Conservation (phyloP, 805 yeast species). For the Teunomyces gatunensis region DNA sequence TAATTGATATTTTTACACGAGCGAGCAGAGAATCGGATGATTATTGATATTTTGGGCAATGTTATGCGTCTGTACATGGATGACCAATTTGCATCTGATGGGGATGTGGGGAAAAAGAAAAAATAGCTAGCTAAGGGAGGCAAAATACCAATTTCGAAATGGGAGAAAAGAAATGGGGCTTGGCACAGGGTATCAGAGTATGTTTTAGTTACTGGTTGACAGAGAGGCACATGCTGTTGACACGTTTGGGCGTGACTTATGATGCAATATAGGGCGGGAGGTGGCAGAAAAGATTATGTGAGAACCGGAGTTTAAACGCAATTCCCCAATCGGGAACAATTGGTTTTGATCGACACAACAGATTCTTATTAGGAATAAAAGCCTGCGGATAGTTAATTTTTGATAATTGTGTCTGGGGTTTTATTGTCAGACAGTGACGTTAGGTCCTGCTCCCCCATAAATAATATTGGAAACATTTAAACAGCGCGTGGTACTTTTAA, state of each 20-base stretch:
- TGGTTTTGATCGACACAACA: not conserved
- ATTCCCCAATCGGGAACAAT: not conserved
- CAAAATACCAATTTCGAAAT: not conserved
- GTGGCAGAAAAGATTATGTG: not conserved
- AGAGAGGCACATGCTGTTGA: not conserved
- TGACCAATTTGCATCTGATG: not conserved
- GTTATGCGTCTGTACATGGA: not conserved
- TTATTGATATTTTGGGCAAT: not conserved
- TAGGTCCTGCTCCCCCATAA: too few relatives aligned
- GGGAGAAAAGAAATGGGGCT: not conserved
- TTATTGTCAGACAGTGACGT: not conserved
- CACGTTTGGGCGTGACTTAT: not conserved
- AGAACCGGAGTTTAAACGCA: not conserved
- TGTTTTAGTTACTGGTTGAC: not conserved
- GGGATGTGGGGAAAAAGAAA: not conserved
- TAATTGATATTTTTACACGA: not conserved
- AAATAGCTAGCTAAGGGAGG: too few relatives aligned
- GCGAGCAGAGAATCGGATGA: not conserved
- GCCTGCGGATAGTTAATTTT: not conserved
- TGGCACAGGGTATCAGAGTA: not conserved
- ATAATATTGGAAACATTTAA: too few relatives aligned
- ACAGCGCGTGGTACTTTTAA: not conserved
- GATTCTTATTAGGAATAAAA: not conserved
- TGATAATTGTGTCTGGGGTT: not conserved
- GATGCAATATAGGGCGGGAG: constrained; percentile 1